These are phyloP conservation scores for Diaporthe batatas DNA, from an alignment of 2,329 filamentous ascomycete species.

Conservation along the genomic window DNA sequence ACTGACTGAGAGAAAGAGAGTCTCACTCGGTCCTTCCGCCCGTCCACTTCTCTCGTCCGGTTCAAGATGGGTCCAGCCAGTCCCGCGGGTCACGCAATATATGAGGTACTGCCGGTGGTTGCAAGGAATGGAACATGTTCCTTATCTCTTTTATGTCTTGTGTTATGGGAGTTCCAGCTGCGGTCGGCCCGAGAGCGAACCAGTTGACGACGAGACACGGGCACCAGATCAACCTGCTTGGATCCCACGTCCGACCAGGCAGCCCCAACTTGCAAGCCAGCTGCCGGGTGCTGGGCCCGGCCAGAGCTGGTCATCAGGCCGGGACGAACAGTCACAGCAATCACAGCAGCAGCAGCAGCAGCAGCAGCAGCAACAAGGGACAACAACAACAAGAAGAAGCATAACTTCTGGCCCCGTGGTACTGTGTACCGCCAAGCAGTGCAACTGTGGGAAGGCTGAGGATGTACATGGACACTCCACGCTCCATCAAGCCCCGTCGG, in stretches of 20 bases:
- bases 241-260: neutral
- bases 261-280: neutral
- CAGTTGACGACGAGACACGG: conserved; percentile 7
- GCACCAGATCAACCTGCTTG: neutral
- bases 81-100: conserved; percentile 15
- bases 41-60: too few relatives aligned
- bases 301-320: neutral
- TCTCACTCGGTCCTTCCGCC: neutral
- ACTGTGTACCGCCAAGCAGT: conserved; percentile 6
- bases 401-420: neutral
- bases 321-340: conserved; percentile 9
- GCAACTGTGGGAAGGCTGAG: conserved; percentile 19
- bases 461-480: conserved; percentile 2
- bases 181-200: neutral
- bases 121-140: conserved; percentile 21
- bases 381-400: neutral
- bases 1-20: neutral
- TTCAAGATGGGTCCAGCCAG: neutral
- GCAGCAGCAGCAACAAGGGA: too few relatives aligned
- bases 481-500: conserved; percentile 2
- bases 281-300: too few relatives aligned
- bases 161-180: conserved; percentile 3
- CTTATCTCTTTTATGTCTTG: conserved; percentile 30
- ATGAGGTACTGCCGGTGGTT: neutral
- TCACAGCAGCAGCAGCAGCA: too few relatives aligned